Conservation (phyloP, 2,329 filamentous ascomycete genomes). For the Diaporthe nobilis region DNA sequence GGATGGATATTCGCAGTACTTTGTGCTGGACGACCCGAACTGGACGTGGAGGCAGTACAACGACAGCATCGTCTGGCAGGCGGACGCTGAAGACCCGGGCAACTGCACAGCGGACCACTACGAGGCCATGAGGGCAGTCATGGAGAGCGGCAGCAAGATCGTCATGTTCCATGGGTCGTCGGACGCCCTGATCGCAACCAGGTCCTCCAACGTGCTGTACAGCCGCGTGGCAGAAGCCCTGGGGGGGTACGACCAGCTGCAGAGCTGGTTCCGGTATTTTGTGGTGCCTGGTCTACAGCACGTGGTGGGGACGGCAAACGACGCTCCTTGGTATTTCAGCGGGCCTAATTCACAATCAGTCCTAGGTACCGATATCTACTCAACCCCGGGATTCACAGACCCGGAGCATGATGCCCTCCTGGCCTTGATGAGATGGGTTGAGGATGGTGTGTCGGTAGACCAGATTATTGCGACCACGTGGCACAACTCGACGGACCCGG, state of each 20-base stretch:
- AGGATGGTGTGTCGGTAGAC: conserved; percentile 42
- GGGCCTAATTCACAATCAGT: no score
- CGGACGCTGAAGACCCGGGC: conserved; percentile 48
- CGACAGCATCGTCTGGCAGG: conserved; percentile 46
- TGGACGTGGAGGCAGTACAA: conserved; percentile 51
- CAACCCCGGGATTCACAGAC: conserved; percentile 54
- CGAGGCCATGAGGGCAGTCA: conserved; percentile 48
- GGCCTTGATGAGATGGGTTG: conserved; percentile 46
- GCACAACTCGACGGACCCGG: conserved; percentile 38
- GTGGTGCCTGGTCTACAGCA: conserved; percentile 66
- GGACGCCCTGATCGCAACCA: conserved; percentile 54
- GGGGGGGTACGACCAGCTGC: conserved; percentile 51
- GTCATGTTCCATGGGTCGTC: conserved; percentile 58
- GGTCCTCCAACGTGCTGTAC: conserved; percentile 52
- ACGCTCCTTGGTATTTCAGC: conserved; percentile 44
- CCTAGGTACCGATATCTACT: conserved; percentile 46
- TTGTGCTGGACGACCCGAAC: conserved; percentile 47
- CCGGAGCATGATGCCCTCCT: conserved; percentile 50
- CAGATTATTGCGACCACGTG: conserved; percentile 44
- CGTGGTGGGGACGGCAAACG: conserved; percentile 53
- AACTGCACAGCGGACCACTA: conserved; percentile 49
- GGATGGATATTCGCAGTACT: conserved; percentile 48
- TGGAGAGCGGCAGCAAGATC: conserved; percentile 55
- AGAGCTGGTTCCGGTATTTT: conserved; percentile 66
- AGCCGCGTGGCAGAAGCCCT: conserved; percentile 53